These are phyloP conservation scores for Botryobasidium botryosum DNA, from an alignment of 768 basidiomycete species.

Conservation along the genomic window DNA sequence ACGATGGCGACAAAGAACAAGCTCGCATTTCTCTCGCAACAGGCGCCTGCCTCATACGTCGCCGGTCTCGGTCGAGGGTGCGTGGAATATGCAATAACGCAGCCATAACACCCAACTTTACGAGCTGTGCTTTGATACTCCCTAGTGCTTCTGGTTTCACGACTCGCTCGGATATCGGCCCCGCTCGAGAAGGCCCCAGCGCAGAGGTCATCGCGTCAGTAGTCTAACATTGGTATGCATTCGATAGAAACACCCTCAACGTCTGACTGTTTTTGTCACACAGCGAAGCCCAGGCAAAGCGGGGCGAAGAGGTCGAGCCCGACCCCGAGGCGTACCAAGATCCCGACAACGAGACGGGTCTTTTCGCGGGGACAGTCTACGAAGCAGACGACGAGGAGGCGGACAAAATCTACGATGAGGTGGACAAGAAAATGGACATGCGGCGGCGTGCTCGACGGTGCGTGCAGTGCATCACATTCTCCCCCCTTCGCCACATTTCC, in stretches of 20 bases:
- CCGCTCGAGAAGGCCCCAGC: constrained; percentile 86
- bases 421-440: constrained; percentile 81
- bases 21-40: constrained; percentile 77
- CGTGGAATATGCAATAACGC: too few species aligned
- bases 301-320: constrained; percentile 76
- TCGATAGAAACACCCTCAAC: constrained; percentile 1
- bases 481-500: background rate
- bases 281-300: constrained; percentile 70
- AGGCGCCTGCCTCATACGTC: constrained; percentile 91
- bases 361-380: constrained; percentile 91
- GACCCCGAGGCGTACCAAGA: constrained; percentile 91
- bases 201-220: constrained; percentile 79
- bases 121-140: too few species aligned
- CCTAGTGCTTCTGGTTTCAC: constrained; percentile 89
- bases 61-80: constrained; percentile 97
- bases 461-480: constrained; percentile 23
- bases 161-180: constrained; percentile 96
- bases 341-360: constrained; percentile 91
- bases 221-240: background rate
- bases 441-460: constrained; percentile 65
- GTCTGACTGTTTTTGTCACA: background rate
- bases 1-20: constrained; percentile 34
- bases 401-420: constrained; percentile 84
- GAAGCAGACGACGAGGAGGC: constrained; percentile 98
- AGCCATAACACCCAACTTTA: too few species aligned